Evolutionary conservation across 129 eudicot genomes (phyloP), one percentile per base, ranked within the genome.

Genomic region (Sambucus nigra): DNA sequence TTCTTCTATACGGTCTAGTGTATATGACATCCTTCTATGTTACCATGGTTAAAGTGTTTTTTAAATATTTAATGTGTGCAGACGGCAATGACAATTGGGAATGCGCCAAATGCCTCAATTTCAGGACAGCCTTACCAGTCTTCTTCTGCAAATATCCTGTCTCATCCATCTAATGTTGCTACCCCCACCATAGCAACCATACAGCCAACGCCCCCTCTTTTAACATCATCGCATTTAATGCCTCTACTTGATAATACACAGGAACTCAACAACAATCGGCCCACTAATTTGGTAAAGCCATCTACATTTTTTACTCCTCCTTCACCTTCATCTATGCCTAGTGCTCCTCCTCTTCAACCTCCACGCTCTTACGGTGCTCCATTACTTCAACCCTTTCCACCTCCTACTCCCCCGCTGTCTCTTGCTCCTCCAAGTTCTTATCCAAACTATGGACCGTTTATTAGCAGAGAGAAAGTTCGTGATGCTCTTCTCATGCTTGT

Each of bases 341-440:
- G 74, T 22, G 74, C 75, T 23, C 68, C 74, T 47, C 69, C 71
- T 38, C 76, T 72, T 40, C 67, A 57, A 35, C 74, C 88, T 51
- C 59, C 76, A 52, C 63, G 72, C 47, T 67, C 77, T 15, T 62
- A 76, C 42, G 88, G 83, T 59, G 52, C 80, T 51, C 80, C 80
- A 15, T 45, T 80, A 47, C 80, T 73, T 58, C 88, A 75, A 44
- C 83, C 83, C 27, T 80, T 80, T 63, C 83, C 88, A 44, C 88
- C 88, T n/a, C 88, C 96, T 8, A 76, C 82, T 1, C 94, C 93
- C 10, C 93, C 95, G 12, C 74, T 69, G 2, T 87, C 85, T 7
- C 69, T 87, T 22, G 73, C 87, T 58, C 95, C 88, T 1, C 59
- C 67, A 12, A 17, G 75, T 38, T 32, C 39, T 38, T 59, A 81